These are phyloP conservation scores for Tanacetum coccineum DNA, from an alignment of 129 eudicot genomes.

Conservation along the genomic window DNA sequence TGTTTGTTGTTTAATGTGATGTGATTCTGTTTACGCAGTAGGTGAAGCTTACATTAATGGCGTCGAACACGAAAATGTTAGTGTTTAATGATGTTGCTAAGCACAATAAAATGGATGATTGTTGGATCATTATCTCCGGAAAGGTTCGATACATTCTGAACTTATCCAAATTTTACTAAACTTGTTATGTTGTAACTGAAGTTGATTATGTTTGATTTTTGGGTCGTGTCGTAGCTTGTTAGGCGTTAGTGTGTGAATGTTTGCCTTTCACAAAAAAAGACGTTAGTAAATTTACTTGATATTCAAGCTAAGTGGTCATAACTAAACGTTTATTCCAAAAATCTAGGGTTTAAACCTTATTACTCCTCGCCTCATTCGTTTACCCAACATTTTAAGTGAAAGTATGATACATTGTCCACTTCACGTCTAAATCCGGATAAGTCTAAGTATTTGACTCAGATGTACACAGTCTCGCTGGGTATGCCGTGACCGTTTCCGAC, in stretches of 20 bases:
- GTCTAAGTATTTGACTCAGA: no score
- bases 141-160: slow-evolving; percentile 52
- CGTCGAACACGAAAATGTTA: slow-evolving; percentile 54
- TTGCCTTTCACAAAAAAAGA: background rate
- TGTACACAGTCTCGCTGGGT: no score
- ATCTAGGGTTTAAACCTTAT: no score
- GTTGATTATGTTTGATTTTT: background rate
- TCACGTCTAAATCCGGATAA: no score
- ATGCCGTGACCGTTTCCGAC: no score
- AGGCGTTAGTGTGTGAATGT: background rate
- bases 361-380: no score
- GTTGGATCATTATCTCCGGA: slow-evolving; percentile 82
- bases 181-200: background rate
- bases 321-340: no score
- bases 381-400: no score
- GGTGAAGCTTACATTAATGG: slow-evolving; percentile 35
- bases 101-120: slow-evolving; percentile 76
- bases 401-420: no score
- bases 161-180: background rate
- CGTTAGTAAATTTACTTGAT: no score
- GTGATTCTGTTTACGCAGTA: slow-evolving; percentile 17
- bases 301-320: no score
- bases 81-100: slow-evolving; percentile 60
- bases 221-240: background rate
- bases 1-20: no score